A percentile compares a stretch with the other conserved stretches of the same genome.
These are phyloP conservation scores for Melanogaster broomeanus DNA, from an alignment of 768 basidiomycete genomes.

Conservation along the genomic window DNA sequence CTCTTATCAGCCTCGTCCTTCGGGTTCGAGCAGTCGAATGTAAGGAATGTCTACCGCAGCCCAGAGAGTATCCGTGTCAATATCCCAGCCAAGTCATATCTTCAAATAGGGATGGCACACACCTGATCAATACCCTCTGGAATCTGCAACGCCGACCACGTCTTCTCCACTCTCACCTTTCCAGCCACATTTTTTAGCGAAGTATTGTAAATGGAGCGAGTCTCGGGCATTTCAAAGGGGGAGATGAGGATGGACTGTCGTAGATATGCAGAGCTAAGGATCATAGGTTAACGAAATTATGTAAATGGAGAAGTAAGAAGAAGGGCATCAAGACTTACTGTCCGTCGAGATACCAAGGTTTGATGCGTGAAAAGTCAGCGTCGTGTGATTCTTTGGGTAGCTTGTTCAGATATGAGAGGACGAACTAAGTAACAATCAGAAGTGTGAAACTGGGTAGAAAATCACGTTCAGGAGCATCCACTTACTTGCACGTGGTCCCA, in stretches of 20 bases:
- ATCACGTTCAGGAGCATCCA: not conserved
- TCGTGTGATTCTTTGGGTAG: conserved; percentile 93
- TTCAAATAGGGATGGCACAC: conserved; percentile 18
- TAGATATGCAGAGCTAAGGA: conserved; percentile 71
- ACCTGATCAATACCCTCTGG: conserved; percentile 86
- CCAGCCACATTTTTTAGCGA: conserved; percentile 82
- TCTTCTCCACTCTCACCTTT: conserved; percentile 67
- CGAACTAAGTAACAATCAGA: conserved; percentile 54
- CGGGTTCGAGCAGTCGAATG: conserved; percentile 70
- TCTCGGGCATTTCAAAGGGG: conserved; percentile 88
- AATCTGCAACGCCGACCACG: conserved; percentile 75
- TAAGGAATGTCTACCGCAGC: conserved; percentile 58
- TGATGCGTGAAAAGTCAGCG: conserved; percentile 94
- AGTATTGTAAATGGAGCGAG: conserved; percentile 74
- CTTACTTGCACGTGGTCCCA: conserved; percentile 96
- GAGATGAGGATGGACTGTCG: conserved; percentile 90
- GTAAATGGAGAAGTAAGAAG: conserved; percentile 10
- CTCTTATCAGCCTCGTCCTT: conserved; percentile 85
- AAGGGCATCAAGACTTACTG: conserved; percentile 56
- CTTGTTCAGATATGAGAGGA: conserved; percentile 82
- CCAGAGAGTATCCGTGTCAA: not conserved
- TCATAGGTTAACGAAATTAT: not conserved
- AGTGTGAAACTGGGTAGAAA: not conserved
- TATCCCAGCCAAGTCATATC: not conserved
- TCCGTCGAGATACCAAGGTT: conserved; percentile 96